phyloP scores from a whole-genome alignment of 495 filamentous ascomycete species.

The Neurospora terricola region DNA sequence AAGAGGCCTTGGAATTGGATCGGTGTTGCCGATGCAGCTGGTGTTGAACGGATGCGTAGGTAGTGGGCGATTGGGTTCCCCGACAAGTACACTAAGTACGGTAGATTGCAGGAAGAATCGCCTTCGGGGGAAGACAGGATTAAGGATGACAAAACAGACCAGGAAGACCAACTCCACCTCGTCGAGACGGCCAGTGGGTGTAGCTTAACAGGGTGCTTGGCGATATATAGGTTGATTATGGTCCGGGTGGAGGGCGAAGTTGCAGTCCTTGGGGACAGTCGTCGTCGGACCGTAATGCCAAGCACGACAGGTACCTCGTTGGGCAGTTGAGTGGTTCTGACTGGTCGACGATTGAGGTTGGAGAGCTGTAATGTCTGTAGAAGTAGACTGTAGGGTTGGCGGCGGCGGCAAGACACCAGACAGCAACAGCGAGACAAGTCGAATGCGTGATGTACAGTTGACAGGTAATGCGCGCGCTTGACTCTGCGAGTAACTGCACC shows the following conservation, averaged over 20 bases:
- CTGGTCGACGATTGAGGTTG: not conserved
- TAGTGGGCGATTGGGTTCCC: not conserved
- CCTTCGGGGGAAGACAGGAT: not conserved
- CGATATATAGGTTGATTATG: not conserved
- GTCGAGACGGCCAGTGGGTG: not conserved
- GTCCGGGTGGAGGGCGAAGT: not conserved
- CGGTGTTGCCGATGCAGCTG: not conserved
- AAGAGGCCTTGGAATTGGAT: not conserved
- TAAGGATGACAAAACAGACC: not conserved
- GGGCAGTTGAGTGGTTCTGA: not conserved
- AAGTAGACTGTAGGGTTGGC: not conserved
- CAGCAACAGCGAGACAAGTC: not conserved
- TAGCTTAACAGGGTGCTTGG: not conserved
- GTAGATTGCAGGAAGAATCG: not conserved
- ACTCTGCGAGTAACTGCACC: not conserved
- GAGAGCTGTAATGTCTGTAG: not conserved
- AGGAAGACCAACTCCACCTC: not conserved
- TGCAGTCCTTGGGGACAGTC: not conserved
- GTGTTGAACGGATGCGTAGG: not conserved
- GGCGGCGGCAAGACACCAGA: not conserved
- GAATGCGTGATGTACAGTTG: not conserved
- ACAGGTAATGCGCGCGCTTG: not conserved
- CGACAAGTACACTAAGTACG: not conserved
- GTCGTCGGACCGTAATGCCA: not conserved
- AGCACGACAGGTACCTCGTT: not conserved